A percentile compares a stretch with the other conserved stretches of the same genome.
Conservation (phyloP, 164 flowering plant genomes). For the Chimonanthus salicifolius region DNA sequence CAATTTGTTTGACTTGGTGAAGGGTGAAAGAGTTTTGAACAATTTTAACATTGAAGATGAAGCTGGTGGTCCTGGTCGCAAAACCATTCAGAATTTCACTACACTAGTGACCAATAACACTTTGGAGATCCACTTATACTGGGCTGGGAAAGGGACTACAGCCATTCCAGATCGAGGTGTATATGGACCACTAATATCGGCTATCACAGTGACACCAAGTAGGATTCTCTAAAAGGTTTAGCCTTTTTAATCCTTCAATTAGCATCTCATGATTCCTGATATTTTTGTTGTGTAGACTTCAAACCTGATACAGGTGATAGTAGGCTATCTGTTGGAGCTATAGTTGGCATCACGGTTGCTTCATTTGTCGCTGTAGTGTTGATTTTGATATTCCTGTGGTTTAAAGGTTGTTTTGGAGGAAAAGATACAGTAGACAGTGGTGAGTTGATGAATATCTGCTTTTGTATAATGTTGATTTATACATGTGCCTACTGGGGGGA, state of each 20-base stretch:
- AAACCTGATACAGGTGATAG: conserved; percentile 24
- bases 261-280: not conserved
- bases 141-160: conserved; percentile 76
- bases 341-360: conserved; percentile 50
- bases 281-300: conserved; percentile 38
- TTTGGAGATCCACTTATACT: conserved; percentile 64
- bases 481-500: too few species aligned
- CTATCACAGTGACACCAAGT: conserved; percentile 74
- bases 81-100: conserved; percentile 4
- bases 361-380: conserved; percentile 25
- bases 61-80: conserved; percentile 34
- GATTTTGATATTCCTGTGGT: conserved; percentile 33
- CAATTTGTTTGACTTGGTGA: not conserved
- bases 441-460: conserved; percentile 9
- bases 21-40: conserved; percentile 30
- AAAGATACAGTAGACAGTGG: conserved; percentile 44
- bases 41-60: conserved; percentile 39
- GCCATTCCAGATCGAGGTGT: conserved; percentile 57
- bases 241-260: not conserved
- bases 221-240: conserved; percentile 11
- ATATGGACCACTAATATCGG: conserved; percentile 85
- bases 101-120: conserved; percentile 30
- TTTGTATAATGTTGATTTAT: too few species aligned
- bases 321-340: conserved; percentile 13
- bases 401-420: conserved; percentile 41